Base-by-base conservation (phyloP, 352 stramenopile genomes). In the Phytophthora sp. region DNA sequence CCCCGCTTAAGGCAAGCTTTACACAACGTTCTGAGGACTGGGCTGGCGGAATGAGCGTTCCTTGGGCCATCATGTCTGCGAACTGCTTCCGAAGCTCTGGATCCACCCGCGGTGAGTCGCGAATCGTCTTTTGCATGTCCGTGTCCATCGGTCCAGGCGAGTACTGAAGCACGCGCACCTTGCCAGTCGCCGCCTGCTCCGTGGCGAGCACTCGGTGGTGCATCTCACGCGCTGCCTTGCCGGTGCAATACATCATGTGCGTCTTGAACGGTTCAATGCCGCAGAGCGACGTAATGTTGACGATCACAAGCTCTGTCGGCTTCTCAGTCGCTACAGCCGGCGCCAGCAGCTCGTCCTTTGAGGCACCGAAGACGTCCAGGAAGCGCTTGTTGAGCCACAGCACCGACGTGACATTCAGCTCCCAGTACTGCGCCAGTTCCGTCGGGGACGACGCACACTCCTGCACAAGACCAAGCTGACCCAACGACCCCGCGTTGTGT, bases 151-250 rank as follows among this genome's bases (percentile, higher is more conserved):
- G 84, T 18, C 90, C 90, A 1, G 90, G 90, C 39, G 90, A 90
- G 57, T 97, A 97, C 72, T 82, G 93, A 13, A 97, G 76, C 36
- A 93, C 77, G 18, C 79, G 80, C 12, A 91, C 61, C 30, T 70
- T 77, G 11, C 49, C 66, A 7, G 2, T 13, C 0, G 29, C n/a
- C 11, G 47, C 70, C 53, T 94, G 82, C 57, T 95, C 88, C 21
- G 73, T 63, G 1, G 82, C 87, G 27, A 96, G 57, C 30, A 94
- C 85, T 42, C 70, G 62, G 45, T 86, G 74, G 51, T 95, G 90
- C 90, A 97, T 97, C 63, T 97, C 89, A 20, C 89, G 77, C 27
- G 89, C 90, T 18, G 88, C 85, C 57, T 97, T 97, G 47, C 85
- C 79, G 8, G 80, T 82, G 63, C 89, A 96, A 56, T 97, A 97